Base-by-base conservation (phyloP, 2,329 filamentous ascomycete species). In the Herpotrichia juniperi region DNA sequence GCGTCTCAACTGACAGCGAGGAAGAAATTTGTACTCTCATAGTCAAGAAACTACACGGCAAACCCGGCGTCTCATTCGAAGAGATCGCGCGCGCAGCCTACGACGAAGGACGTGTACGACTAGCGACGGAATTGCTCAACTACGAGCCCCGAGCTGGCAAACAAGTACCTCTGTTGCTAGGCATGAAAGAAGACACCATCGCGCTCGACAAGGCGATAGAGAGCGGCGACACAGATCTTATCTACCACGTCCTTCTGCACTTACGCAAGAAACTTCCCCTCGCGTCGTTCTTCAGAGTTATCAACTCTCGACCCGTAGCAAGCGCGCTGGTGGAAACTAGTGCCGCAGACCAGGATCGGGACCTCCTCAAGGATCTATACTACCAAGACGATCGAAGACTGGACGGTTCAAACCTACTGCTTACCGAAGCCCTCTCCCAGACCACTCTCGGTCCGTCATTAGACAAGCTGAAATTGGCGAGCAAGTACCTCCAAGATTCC, bases 181-280 rank as follows among this genome's bases (percentile, higher is more conserved):
- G 85, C 71, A 97, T 97, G 90, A 93, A 96, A 64, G 93, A 99
- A 73, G 93, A 97, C 59, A 91, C 93, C 59, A 86, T 97, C 34
- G 94, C 94, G 0, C 83, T 99, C 0, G 93, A 97, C 78, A 99
- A 97, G 74, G 93, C 94, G 9, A 91, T 97, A 53, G 92, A 97
- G 71, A 96, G 91, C 54, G 93, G 93, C 16, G 94, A 99, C 68
- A 93, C 93, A 0, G 94, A 99, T 62, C 82, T 99, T 2, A 85
- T 96, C n/a, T 88, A 91, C 63, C 93, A 88, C 67, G 94, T 99
- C 4, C 82, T 99, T 6, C 78, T 96, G 7, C 88, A 93, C 55
- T 79, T 99, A 31, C 94, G 92, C 77, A 91, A 91, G 74, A 96
- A 96, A 70, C 81, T 97, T 7, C 91, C 94, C 0, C 81, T 97